Base-by-base conservation (phyloP, 805 yeast genomes). In the Spathaspora hagerdaliae region DNA sequence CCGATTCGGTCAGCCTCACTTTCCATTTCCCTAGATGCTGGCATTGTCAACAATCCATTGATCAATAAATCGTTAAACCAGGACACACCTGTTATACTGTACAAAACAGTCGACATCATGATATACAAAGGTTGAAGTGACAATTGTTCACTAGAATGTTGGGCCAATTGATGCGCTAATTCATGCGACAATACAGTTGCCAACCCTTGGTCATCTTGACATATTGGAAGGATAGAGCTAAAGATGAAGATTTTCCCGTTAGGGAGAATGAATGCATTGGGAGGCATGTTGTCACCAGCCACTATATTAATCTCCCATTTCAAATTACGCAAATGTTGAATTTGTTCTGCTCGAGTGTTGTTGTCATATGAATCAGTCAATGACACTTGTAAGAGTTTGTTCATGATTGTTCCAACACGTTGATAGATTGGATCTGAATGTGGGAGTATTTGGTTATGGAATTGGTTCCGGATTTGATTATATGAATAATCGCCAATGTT, bases 151-250 rank as follows among this genome's bases (percentile, higher is more conserved):
- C 85, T 82, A 6, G 94, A 81, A 61, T 94, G 99, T 48, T 96
- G 82, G 7, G 97, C 97, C 52, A 94, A 71, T 62, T 90, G 96
- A 67, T 94, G 99, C 0, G 97, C 91, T 45, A 91, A 78, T 57
- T 94, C 99, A 61, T 94, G 99, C 0, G 96, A 73, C 39, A 94
- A 69, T 2, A 94, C 97, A 0, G 98, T 90, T n/a, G 98, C 98
- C 38, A 94, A 66, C 1, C 97, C 97, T 60, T 89, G 95, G 43
- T 89, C 95, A 58, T 87, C 82, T 26, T 70, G 67, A 61, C 96
- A 84, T 29, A 94, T 79, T 1, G 87, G 85, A 39, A 94, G 60
- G 36, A 94, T 87, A 8, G 87, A 79, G 39, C 84, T 74, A 58
- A 87, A 88, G 14, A 94, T 90, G 65, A 94, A 94, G 37, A 94